These are phyloP conservation scores for Trichoderma atrobrunneum DNA, from an alignment of 2,329 filamentous ascomycete species.

Conservation along the genomic window DNA sequence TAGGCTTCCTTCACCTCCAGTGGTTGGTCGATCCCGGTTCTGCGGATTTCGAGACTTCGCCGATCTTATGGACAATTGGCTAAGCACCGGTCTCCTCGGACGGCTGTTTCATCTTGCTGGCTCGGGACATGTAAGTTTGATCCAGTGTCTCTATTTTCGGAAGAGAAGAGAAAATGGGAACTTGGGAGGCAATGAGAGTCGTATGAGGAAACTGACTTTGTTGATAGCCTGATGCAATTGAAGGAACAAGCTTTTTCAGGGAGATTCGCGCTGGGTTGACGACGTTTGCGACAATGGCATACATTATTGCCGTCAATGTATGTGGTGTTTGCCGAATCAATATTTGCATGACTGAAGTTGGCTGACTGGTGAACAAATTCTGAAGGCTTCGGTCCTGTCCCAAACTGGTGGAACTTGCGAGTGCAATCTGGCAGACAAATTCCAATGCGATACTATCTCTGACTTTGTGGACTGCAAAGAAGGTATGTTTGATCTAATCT, in stretches of 20 bases:
- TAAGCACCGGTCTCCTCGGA: conserved; percentile 50
- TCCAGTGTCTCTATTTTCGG: neutral
- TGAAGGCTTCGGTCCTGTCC: conserved; percentile 67
- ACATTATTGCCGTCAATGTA: conserved; percentile 75
- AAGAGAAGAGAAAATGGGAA: neutral
- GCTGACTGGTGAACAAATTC: neutral
- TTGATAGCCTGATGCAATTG: conserved; percentile 62
- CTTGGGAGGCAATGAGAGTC: neutral
- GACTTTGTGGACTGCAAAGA: conserved; percentile 47
- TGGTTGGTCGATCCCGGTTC: conserved; percentile 27
- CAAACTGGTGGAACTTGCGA: conserved; percentile 75
- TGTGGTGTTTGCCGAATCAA: conserved; percentile 22
- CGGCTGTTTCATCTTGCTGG: conserved; percentile 64
- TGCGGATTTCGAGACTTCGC: conserved; percentile 37
- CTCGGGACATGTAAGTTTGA: conserved; percentile 60
- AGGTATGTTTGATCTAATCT: conserved; percentile 30
- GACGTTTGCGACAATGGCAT: conserved; percentile 79
- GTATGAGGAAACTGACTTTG: neutral
- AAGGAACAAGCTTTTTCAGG: conserved; percentile 67
- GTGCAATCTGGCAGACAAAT: conserved; percentile 49
- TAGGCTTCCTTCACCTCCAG: conserved; percentile 7
- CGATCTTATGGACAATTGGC: conserved; percentile 35
- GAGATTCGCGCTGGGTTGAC: conserved; percentile 78
- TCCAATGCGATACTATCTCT: conserved; percentile 48
- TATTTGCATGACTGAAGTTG: neutral